Evolutionary conservation across 148 eudicot species (phyloP).

Genomic region (Spergularia marina): DNA sequence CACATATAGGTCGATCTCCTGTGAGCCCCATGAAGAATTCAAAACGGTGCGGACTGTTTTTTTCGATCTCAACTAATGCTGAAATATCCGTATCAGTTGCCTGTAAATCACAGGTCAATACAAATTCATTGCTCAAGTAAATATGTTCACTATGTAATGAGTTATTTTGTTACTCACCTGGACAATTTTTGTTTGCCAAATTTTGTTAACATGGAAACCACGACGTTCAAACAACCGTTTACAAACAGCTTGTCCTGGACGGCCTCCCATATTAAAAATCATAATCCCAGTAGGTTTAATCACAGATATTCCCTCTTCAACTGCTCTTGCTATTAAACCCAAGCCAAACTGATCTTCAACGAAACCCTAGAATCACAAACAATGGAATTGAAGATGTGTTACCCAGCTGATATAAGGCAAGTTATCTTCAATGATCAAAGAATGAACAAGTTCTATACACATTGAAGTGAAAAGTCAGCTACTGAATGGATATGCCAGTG

Average conservation of each 20-base stretch:
- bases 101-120: conserved; percentile 46
- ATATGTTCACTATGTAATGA: not conserved
- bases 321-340: conserved; percentile 94
- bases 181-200: conserved; percentile 97
- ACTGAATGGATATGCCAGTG: not conserved
- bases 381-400: not conserved
- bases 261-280: conserved; percentile 99
- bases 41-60: conserved; percentile 95
- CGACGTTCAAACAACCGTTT: conserved; percentile 96
- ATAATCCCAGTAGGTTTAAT: conserved; percentile 90
- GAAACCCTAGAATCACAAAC: conserved; percentile 58
- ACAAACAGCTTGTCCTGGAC: conserved; percentile 99
- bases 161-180: conserved; percentile 47
- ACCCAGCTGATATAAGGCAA: not conserved
- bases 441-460: not conserved
- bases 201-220: conserved; percentile 79
- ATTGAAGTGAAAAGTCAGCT: not conserved
- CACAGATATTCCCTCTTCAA: conserved; percentile 94
- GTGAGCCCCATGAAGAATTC: conserved; percentile 98
- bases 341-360: conserved; percentile 99
- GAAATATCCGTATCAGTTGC: conserved; percentile 95
- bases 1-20: conserved; percentile 97
- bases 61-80: conserved; percentile 94
- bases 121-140: conserved; percentile 16
- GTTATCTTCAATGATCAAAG: not conserved